phyloP scores from a whole-genome alignment of 1,284 basidiomycete species.

The Pyrrhoderma noxium region DNA sequence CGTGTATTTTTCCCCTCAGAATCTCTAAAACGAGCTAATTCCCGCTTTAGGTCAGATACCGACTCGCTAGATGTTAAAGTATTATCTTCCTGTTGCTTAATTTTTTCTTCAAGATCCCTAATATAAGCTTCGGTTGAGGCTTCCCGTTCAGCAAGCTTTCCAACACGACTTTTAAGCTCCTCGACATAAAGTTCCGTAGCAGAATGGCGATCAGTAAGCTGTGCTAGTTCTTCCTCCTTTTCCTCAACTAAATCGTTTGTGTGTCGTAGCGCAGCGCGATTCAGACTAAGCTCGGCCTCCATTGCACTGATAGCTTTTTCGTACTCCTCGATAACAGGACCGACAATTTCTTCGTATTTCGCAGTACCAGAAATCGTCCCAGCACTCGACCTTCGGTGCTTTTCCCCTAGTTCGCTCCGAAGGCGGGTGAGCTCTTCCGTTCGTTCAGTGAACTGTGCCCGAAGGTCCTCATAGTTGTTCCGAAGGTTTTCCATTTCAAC shows the following conservation, averaged over 20 bases:
- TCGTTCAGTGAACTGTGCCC: slow-evolving; percentile 78
- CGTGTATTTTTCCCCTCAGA: slow-evolving; percentile 61
- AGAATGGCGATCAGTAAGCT: slow-evolving; percentile 59
- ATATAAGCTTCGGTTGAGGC: slow-evolving; percentile 90
- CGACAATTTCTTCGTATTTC: slow-evolving; percentile 94
- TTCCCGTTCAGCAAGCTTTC: slow-evolving; percentile 84
- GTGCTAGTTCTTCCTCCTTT: slow-evolving; percentile 72
- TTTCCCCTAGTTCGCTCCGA: slow-evolving; percentile 68
- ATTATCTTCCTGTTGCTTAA: slow-evolving; percentile 76
- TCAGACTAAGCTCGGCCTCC: slow-evolving; percentile 89
- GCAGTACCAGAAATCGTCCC: slow-evolving; percentile 62
- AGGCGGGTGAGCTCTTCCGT: slow-evolving; percentile 81
- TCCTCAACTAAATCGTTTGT: slow-evolving; percentile 90
- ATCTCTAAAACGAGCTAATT: slow-evolving; percentile 75
- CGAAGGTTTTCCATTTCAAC: slow-evolving; percentile 73
- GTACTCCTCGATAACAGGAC: slow-evolving; percentile 97
- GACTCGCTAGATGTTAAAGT: slow-evolving; percentile 70
- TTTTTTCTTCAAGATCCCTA: slow-evolving; percentile 84
- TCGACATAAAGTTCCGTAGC: slow-evolving; percentile 82
- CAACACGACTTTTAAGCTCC: slow-evolving; percentile 74
- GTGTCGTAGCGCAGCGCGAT: slow-evolving; percentile 81
- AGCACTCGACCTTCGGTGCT: slow-evolving; percentile 46
- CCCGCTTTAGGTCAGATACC: slow-evolving; percentile 76
- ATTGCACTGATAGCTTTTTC: slow-evolving; percentile 95
- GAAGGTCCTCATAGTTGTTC: slow-evolving; percentile 75